Base-by-base conservation (phyloP, 2,329 filamentous ascomycete genomes). In the Ophiocordyceps camponoti-floridani region DNA sequence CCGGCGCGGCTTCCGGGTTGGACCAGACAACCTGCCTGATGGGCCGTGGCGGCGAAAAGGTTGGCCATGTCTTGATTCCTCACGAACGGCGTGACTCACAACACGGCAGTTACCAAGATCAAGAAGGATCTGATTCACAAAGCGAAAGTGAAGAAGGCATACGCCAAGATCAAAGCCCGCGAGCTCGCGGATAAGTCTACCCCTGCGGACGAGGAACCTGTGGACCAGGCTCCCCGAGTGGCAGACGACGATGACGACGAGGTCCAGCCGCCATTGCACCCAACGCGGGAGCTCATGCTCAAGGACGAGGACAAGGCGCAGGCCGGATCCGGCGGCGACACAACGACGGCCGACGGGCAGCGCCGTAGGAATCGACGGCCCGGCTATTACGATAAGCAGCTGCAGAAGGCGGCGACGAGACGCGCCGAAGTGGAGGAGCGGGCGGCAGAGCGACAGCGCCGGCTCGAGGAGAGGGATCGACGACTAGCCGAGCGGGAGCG, bases 71-170 rank as follows among this genome's bases (percentile, higher is more conserved):
- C 43, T 44, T 28, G 30, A 13, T 5, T 9, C 40, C 11, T n/a
- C 16, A 18, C 23, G 10, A 26, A 26, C 13, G 4, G 18, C 18
- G 18, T 13, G 10, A 6, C 40, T 13, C 18, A 41, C 18, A 26
- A 18, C 26, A 1, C 18, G 1, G 18, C 18, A 89, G 84, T 84
- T 47, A 78, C 84, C 61, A 89, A 89, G 62, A 91, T 94, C 57
- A 96, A 96, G 63, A 74, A 82, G 51, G 77, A 84, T 51, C 68
- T 94, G 46, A 95, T 96, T 54, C 77, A 87, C 61, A 93, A 91
- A 61, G 87, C 88, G 48, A 94, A 95, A 63, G 72, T 94, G 49
- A 91, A 89, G 64, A 94, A 94, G 62, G 76, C 83, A 40, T 95
- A 94, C 58, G 83, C 82, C 50, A 95, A 94, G 62, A 68, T 94